A percentile compares a stretch with the other conserved stretches of the same genome.
phyloP scores from a whole-genome alignment of 2,329 filamentous ascomycete genomes.

The Hirsutella minnesotensis region DNA sequence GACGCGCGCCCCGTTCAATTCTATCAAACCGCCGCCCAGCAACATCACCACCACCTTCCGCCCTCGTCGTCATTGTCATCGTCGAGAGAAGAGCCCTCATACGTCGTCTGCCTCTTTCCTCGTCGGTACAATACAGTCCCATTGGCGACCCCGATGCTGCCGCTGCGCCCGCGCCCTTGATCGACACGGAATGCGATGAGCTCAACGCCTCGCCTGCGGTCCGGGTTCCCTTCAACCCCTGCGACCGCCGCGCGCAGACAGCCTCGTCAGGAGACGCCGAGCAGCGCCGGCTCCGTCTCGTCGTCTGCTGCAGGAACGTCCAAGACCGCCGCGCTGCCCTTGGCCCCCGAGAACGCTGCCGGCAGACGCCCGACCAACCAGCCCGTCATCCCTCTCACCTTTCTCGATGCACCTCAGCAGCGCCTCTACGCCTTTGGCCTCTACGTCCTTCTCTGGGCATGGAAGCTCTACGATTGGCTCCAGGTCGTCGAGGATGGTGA shows the following conservation, averaged over 20 bases:
- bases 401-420: conserved; percentile 85
- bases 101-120: too few relatives aligned
- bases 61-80: too few relatives aligned
- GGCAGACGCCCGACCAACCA: conserved; percentile 17
- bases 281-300: conserved; percentile 17
- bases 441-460: conserved; percentile 65
- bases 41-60: too few relatives aligned
- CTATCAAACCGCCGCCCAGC: too few relatives aligned
- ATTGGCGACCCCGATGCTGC: conserved; percentile 7
- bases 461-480: conserved; percentile 80
- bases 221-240: conserved; percentile 70
- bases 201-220: conserved; percentile 70
- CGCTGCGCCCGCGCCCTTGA: neutral
- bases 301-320: conserved; percentile 17
- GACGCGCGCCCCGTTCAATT: too few relatives aligned
- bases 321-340: conserved; percentile 25
- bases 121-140: too few relatives aligned
- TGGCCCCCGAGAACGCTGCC: conserved; percentile 31
- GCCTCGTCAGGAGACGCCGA: conserved; percentile 18
- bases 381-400: conserved; percentile 68
- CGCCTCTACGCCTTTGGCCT: conserved; percentile 76
- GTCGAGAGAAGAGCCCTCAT: too few relatives aligned
- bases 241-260: conserved; percentile 30
- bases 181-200: conserved; percentile 58
- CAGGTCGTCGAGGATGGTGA: conserved; percentile 68